Conservation (phyloP, 139 green algal species). For the Penium margaritaceum region DNA sequence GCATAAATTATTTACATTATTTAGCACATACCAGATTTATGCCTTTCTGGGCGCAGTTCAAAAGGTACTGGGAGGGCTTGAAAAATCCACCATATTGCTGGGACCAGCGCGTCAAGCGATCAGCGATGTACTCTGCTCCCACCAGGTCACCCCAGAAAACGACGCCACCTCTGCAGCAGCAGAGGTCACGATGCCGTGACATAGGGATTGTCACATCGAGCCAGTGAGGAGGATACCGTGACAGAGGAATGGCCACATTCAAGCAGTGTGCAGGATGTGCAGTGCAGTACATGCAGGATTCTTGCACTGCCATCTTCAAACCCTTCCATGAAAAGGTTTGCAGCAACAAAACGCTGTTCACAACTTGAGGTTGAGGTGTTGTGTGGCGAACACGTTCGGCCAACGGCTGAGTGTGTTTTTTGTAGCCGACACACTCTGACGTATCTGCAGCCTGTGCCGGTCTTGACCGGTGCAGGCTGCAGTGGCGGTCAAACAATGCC, state of each 20-base stretch:
- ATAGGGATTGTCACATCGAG: too few species aligned
- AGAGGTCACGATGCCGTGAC: neutral
- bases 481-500: too few species aligned
- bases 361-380: too few species aligned
- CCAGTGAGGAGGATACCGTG: neutral
- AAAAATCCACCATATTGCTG: constrained; percentile 42
- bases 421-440: too few species aligned
- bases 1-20: too few species aligned
- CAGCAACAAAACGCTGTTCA: neutral
- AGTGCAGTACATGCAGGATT: neutral
- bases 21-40: constrained; percentile 44
- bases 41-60: constrained; percentile 26
- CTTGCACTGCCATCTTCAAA: neutral
- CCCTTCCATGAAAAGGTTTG: neutral
- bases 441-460: too few species aligned
- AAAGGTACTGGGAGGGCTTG: constrained; percentile 30
- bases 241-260: neutral
- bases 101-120: constrained; percentile 28
- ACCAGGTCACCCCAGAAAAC: constrained; percentile 41
- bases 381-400: too few species aligned
- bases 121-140: constrained; percentile 36
- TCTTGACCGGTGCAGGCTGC: too few species aligned
- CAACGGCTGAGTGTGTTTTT: too few species aligned
- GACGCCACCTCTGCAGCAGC: constrained; percentile 31
- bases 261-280: neutral